Evolutionary conservation across 306 rosid species (phyloP), one percentile per base, ranked within the genome.

Genomic region (Corylus americana): DNA sequence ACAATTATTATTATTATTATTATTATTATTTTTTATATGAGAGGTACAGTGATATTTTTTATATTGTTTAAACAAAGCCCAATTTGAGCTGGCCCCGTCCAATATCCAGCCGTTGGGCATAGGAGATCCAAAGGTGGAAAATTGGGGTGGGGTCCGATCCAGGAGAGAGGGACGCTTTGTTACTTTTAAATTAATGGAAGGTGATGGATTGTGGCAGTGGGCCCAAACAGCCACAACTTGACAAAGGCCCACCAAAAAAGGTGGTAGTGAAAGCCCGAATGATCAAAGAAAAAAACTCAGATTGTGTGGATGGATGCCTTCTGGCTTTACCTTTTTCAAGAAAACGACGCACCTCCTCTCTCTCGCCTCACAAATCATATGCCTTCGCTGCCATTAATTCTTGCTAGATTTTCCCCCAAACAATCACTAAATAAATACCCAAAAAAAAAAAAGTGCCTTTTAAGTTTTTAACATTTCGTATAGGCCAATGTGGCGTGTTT

Each of bases 311-410:
- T 42, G 45, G 50, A 67, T 18, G n/a, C 72, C 8, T 66, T 39
- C 7, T 39, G 25, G 50, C 27, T 22, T 67, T 1, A 39, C 72
- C 49, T 73, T 84, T 71, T 69, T 55, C 66, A 51, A 31, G 82
- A 77, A 51, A 80, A 53, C 18, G 77, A 86, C 82, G 18, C 78
- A 37, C 70, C 75, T 47, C 68, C 8, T 82, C 39, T 31, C 71
- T 77, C 76, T 29, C 22, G 22, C 49, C 72, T 79, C 77, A 61
- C 72, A 79, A 78, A 54, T 81, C 76, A 7, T 1, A 58, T 20
- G 35, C 18, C 62, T 71, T 75, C 49, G 70, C 4, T 6, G 71
- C 87, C 85, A 81, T 45, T 67, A 76, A 42, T 81, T 71, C 77
- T 61, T 45, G 10, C 49, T 45, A 45, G 49, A 45, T 9, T 45